phyloP scores from a whole-genome alignment of 176 grass and related monocot species.

The Phoenix dactylifera region DNA sequence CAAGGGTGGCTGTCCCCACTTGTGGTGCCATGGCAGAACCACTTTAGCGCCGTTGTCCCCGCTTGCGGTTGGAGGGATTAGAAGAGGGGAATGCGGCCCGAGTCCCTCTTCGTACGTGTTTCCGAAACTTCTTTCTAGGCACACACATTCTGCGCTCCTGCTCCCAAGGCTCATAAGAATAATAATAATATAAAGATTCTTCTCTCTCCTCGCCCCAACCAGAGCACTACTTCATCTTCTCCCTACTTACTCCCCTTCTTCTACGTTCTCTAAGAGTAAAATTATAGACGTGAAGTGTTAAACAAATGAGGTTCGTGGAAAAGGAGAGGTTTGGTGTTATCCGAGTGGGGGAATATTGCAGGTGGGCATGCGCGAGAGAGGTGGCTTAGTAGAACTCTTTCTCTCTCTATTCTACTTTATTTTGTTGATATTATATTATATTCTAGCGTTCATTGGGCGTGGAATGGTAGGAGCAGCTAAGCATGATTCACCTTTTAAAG shows the following conservation, averaged over 20 bases:
- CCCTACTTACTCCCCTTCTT: not conserved
- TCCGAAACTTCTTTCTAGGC: slow-evolving; percentile 39
- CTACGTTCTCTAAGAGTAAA: slow-evolving; percentile 17
- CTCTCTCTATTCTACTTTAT: too few species aligned
- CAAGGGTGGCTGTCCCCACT: slow-evolving; percentile 29
- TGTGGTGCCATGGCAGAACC: slow-evolving; percentile 31
- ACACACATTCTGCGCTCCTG: slow-evolving; percentile 40
- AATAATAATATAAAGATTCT: not conserved
- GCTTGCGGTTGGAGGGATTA: slow-evolving; percentile 6
- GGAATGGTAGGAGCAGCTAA: slow-evolving; percentile 21
- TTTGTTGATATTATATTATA: too few species aligned
- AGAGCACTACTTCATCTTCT: slow-evolving; percentile 17
- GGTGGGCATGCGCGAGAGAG: not conserved
- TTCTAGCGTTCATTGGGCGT: slow-evolving; percentile 3
- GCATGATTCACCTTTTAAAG: slow-evolving; percentile 30
- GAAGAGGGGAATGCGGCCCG: not conserved
- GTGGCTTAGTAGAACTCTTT: not conserved
- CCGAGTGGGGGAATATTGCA: not conserved
- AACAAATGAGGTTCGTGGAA: too few species aligned
- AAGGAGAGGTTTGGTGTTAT: not conserved
- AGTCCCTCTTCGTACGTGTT: slow-evolving; percentile 24
- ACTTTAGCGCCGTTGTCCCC: slow-evolving; percentile 47
- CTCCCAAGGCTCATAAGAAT: slow-evolving; percentile 19
- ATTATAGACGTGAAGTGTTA: not conserved
- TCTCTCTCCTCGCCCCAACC: slow-evolving; percentile 19